phyloP scores from a whole-genome alignment of 306 rosid genomes.

The Cucumis hystrix region DNA sequence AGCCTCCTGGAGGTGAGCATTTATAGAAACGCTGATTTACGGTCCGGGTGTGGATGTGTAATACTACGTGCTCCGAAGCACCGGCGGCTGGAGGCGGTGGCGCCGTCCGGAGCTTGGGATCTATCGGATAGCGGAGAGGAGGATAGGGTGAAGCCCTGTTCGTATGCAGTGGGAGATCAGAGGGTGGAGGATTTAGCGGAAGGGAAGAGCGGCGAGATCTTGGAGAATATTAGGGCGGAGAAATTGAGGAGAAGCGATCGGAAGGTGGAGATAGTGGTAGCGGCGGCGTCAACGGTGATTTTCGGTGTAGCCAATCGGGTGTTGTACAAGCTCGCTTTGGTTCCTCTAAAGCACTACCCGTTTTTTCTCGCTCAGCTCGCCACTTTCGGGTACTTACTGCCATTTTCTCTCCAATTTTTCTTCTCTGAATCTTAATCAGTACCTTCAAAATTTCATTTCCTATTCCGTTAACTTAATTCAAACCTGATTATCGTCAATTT shows the following conservation, averaged over 20 bases:
- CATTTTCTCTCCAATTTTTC: neutral
- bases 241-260: conserved; percentile 12
- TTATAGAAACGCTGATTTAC: neutral
- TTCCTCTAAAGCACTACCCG: conserved; percentile 77
- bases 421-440: neutral
- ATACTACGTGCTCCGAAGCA: conserved; percentile 11
- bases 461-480: neutral
- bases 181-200: conserved; percentile 12
- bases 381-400: conserved; percentile 57
- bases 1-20: neutral
- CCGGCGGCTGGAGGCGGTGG: conserved; percentile 19
- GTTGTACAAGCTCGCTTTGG: conserved; percentile 73
- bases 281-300: conserved; percentile 54
- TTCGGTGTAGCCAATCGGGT: conserved; percentile 79
- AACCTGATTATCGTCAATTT: neutral
- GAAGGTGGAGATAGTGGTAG: conserved; percentile 46
- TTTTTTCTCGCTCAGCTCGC: conserved; percentile 94
- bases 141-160: conserved; percentile 22
- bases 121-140: conserved; percentile 18
- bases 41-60: conserved; percentile 1
- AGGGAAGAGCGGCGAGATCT: conserved; percentile 11
- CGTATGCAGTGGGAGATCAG: conserved; percentile 38
- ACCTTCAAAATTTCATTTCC: neutral
- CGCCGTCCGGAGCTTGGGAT: conserved; percentile 22
- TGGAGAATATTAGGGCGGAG: conserved; percentile 10